Conservation (phyloP, 257 asterid genomes). For the Asclepias syriaca region DNA sequence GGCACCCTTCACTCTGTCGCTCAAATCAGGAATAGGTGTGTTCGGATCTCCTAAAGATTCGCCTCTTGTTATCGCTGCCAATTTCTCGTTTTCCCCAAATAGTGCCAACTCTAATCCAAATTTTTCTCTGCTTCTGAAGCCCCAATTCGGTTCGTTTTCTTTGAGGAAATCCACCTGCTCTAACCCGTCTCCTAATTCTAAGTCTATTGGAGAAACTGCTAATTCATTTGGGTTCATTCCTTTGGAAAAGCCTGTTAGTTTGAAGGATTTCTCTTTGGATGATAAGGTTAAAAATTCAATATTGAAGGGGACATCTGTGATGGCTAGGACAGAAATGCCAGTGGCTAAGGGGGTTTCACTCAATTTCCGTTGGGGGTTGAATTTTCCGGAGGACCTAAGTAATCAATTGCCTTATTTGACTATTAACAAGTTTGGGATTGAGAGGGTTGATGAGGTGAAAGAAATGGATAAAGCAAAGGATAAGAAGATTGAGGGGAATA, state of each 20-base stretch:
- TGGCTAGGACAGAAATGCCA: constrained; percentile 60
- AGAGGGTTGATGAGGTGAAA: constrained; percentile 44
- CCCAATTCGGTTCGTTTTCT: constrained; percentile 71
- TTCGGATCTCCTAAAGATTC: constrained; percentile 78
- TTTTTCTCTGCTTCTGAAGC: constrained; percentile 63
- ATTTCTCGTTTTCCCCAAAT: constrained; percentile 61
- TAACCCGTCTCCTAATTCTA: constrained; percentile 10
- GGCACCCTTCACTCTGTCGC: constrained; percentile 56
- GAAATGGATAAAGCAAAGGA: constrained; percentile 27
- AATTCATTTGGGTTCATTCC: constrained; percentile 61
- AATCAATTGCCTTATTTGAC: constrained; percentile 49
- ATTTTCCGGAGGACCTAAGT: constrained; percentile 49
- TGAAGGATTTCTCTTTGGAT: constrained; percentile 39
- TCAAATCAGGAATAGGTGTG: constrained; percentile 80
- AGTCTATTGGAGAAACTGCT: constrained; percentile 25
- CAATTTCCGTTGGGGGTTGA: constrained; percentile 66
- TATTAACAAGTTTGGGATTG: constrained; percentile 64
- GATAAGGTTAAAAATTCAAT: constrained; percentile 33
- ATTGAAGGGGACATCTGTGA: constrained; percentile 49
- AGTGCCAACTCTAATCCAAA: constrained; percentile 52
- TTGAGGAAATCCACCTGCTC: constrained; percentile 56
- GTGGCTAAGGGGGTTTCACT: constrained; percentile 39
- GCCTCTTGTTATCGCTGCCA: constrained; percentile 69
- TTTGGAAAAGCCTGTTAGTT: constrained; percentile 41
- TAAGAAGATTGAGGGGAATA: constrained; percentile 26